These are phyloP conservation scores for Clathrus columnatus DNA, from an alignment of 768 basidiomycete species.

Conservation along the genomic window DNA sequence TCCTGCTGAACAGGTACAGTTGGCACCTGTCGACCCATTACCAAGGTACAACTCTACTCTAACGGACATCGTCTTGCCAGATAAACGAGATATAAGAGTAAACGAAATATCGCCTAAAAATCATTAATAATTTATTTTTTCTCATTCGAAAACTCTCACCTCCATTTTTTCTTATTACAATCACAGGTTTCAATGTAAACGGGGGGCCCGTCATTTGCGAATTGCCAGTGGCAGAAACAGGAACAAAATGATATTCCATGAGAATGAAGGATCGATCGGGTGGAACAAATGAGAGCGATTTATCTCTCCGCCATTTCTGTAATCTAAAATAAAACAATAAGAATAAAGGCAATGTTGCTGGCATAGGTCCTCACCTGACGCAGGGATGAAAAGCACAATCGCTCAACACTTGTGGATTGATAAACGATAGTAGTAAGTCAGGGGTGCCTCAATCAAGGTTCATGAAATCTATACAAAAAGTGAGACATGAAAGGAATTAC, in stretches of 20 bases:
- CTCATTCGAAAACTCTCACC: slow-evolving; percentile 23
- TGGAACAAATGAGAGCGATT: slow-evolving; percentile 80
- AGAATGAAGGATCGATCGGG: slow-evolving; percentile 86
- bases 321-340: slow-evolving; percentile 37
- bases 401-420: slow-evolving; percentile 59
- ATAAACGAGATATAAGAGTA: slow-evolving; percentile 52
- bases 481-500: slow-evolving; percentile 11
- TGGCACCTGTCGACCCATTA: slow-evolving; percentile 60
- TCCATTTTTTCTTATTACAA: slow-evolving; percentile 32
- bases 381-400: slow-evolving; percentile 91
- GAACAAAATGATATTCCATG: slow-evolving; percentile 69
- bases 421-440: slow-evolving; percentile 73
- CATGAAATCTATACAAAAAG: not conserved
- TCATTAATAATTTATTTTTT: not conserved
- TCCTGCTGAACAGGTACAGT: slow-evolving; percentile 55
- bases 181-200: slow-evolving; percentile 22
- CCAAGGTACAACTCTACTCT: slow-evolving; percentile 72
- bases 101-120: slow-evolving; percentile 49
- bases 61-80: slow-evolving; percentile 60
- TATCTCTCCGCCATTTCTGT: slow-evolving; percentile 70
- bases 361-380: slow-evolving; percentile 53
- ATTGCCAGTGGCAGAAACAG: slow-evolving; percentile 29
- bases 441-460: slow-evolving; percentile 58
- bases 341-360: not conserved
- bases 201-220: slow-evolving; percentile 27